Conservation (phyloP, 2,329 filamentous ascomycete genomes). For the Trichoderma sp. region DNA sequence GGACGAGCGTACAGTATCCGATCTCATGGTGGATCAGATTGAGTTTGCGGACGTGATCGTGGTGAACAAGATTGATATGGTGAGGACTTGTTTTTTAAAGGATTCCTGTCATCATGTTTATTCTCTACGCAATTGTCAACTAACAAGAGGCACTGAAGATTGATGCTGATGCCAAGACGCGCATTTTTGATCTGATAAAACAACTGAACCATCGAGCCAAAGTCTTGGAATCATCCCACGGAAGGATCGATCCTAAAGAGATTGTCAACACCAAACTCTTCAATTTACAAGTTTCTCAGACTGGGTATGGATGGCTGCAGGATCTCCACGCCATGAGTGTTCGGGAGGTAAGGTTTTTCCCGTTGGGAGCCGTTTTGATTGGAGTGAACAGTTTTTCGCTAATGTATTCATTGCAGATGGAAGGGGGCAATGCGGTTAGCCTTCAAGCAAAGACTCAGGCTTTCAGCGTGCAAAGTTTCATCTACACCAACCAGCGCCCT, state of each 20-base stretch:
- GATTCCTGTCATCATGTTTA: too few relatives aligned
- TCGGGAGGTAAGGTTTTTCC: constrained; percentile 44
- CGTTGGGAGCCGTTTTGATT: too few relatives aligned
- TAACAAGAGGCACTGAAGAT: constrained; percentile 29
- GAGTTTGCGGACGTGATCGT: constrained; percentile 74
- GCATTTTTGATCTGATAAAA: constrained; percentile 53
- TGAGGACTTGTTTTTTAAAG: constrained; percentile 29
- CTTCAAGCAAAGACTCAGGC: constrained; percentile 70
- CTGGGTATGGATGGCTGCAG: constrained; percentile 66
- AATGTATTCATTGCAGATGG: constrained; percentile 31
- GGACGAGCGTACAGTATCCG: constrained; percentile 70
- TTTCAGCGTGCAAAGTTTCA: constrained; percentile 69
- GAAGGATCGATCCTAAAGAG: constrained; percentile 57
- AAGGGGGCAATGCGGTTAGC: constrained; percentile 52
- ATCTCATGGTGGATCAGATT: constrained; percentile 74
- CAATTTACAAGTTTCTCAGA: constrained; percentile 60
- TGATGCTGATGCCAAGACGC: constrained; percentile 39
- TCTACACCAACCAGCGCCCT: constrained; percentile 60
- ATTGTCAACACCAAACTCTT: constrained; percentile 66
- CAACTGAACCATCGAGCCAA: constrained; percentile 66
- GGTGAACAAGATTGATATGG: constrained; percentile 67
- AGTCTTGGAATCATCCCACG: constrained; percentile 57
- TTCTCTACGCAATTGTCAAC: too few relatives aligned
- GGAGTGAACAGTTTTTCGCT: neutral
- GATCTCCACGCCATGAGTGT: constrained; percentile 67